These are phyloP conservation scores for Cladosporium velox DNA, from an alignment of 2,329 filamentous ascomycete species.

Conservation along the genomic window DNA sequence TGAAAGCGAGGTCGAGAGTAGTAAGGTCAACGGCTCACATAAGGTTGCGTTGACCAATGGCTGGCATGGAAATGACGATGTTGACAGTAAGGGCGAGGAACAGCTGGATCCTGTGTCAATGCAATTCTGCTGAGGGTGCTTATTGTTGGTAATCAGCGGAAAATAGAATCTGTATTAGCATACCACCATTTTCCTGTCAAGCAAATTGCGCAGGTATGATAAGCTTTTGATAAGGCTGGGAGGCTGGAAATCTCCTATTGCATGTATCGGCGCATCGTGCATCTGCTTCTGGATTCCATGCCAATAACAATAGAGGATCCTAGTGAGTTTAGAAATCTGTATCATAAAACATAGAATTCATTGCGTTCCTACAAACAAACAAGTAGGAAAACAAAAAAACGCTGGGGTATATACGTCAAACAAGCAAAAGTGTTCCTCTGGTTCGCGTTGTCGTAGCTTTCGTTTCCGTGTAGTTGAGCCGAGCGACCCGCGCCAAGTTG, in stretches of 20 bases:
- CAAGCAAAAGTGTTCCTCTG: not conserved
- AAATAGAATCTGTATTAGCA: not conserved
- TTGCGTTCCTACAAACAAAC: not conserved
- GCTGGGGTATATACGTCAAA: constrained; percentile 14
- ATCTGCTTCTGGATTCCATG: not conserved
- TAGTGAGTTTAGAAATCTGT: not conserved
- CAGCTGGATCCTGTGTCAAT: not conserved
- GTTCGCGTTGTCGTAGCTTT: not conserved
- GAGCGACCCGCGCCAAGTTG: not conserved
- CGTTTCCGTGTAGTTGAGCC: not conserved
- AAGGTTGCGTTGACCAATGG: not conserved
- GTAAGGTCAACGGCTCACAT: not conserved
- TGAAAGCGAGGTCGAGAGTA: not conserved
- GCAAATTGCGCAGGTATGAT: no score
- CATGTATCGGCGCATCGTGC: no score
- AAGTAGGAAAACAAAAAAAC: not conserved
- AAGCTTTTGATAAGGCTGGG: no score
- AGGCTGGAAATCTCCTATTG: not conserved
- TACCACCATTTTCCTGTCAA: not conserved
- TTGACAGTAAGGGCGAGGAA: not conserved
- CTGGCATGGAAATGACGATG: not conserved
- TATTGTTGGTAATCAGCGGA: not conserved
- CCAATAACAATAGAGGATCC: not conserved
- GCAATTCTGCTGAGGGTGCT: not conserved
- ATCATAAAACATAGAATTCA: not conserved